Conservation (phyloP, 495 filamentous ascomycete genomes). For the Tuber umbilicatum region DNA sequence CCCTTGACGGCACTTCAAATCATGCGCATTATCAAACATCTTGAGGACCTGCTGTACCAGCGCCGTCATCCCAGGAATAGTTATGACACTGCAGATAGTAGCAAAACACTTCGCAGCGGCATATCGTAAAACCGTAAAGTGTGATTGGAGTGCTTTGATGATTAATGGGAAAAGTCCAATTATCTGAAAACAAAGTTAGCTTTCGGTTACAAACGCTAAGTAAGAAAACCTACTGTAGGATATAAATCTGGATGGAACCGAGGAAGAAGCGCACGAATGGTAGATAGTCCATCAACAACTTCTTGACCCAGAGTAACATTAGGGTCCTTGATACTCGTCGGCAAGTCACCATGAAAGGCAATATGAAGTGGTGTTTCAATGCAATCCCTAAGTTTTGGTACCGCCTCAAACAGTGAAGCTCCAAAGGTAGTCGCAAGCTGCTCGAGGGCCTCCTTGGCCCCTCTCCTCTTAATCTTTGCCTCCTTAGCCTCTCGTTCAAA, state of each 20-base stretch:
- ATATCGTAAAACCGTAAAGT: conserved; percentile 85
- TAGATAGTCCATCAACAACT: conserved; percentile 86
- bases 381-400: conserved; percentile 69
- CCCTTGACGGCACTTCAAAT: conserved; percentile 81
- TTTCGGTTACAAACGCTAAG: neutral
- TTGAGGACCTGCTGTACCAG: conserved; percentile 89
- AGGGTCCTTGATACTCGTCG: conserved; percentile 60
- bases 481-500: conserved; percentile 80
- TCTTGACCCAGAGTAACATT: conserved; percentile 74
- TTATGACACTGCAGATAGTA: conserved; percentile 92
- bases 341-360: conserved; percentile 67
- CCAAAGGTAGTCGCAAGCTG: conserved; percentile 76
- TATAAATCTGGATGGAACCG: conserved; percentile 68
- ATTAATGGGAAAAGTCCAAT: conserved; percentile 77
- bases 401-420: conserved; percentile 61
- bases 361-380: conserved; percentile 72
- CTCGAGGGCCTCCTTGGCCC: conserved; percentile 91
- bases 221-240: conserved; percentile 47
- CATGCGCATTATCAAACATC: conserved; percentile 76
- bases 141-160: conserved; percentile 74
- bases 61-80: conserved; percentile 89
- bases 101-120: conserved; percentile 96
- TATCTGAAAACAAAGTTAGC: conserved; percentile 43
- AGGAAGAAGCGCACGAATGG: conserved; percentile 79
- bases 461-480: conserved; percentile 79